Conservation (phyloP, 1,284 basidiomycete species). For the Cystobasidium slooffiae region DNA sequence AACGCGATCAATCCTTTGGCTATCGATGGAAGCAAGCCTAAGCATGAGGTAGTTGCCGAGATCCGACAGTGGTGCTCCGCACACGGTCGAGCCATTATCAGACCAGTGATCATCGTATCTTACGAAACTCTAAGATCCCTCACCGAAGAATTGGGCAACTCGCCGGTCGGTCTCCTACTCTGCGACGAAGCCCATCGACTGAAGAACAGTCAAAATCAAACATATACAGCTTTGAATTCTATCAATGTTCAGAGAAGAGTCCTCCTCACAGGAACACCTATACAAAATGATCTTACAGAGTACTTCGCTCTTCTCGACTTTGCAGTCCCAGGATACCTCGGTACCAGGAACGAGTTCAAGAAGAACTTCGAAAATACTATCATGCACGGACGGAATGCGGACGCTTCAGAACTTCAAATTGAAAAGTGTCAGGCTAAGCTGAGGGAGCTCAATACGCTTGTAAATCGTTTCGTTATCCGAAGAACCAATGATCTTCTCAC, state of each 20-base stretch:
- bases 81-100: conserved; percentile 79
- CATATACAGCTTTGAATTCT: conserved; percentile 82
- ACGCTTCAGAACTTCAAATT: conserved; percentile 82
- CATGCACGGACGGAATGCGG: conserved; percentile 88
- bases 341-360: conserved; percentile 87
- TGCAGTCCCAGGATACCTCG: conserved; percentile 94
- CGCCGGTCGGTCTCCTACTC: conserved; percentile 85
- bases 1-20: conserved; percentile 79
- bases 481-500: conserved; percentile 95
- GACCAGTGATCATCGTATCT: conserved; percentile 96
- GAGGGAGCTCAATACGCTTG: conserved; percentile 86
- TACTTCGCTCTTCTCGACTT: conserved; percentile 74
- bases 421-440: conserved; percentile 85
- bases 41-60: conserved; percentile 74
- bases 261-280: conserved; percentile 94
- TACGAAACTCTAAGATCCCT: conserved; percentile 94
- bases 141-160: conserved; percentile 72
- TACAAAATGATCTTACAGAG: conserved; percentile 63
- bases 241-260: conserved; percentile 92
- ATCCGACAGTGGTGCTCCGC: conserved; percentile 87
- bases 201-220: conserved; percentile 73
- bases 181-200: conserved; percentile 97
- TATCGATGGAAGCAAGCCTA: conserved; percentile 87
- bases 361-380: conserved; percentile 97
- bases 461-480: conserved; percentile 96